phyloP scores from a whole-genome alignment of 2,329 filamentous ascomycete species.

The Pestalotiopsis sp. region DNA sequence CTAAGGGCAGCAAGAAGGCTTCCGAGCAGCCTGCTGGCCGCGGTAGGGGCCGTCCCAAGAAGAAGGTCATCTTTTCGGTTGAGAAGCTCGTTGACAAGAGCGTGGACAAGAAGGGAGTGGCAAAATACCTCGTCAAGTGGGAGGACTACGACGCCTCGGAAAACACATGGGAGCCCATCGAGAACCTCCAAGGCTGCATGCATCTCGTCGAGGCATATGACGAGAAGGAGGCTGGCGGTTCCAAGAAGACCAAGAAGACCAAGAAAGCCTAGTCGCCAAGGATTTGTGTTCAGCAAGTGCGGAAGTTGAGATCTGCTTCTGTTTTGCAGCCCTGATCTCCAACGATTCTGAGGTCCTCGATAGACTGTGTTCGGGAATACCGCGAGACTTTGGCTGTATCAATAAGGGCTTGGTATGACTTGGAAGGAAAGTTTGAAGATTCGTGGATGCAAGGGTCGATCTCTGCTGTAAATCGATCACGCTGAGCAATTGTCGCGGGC shows the following conservation, averaged over 20 bases:
- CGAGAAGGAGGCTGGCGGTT: not conserved
- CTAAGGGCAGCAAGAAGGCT: not conserved
- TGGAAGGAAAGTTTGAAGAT: too few species aligned
- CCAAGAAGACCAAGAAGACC: not conserved
- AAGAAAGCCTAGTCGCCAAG: not conserved
- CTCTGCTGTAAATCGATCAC: too few species aligned
- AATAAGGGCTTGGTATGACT: too few species aligned
- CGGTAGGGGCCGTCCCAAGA: not conserved
- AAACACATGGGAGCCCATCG: slow-evolving; percentile 8
- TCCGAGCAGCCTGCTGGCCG: not conserved
- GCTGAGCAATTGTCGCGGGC: too few species aligned
- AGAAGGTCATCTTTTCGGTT: not conserved
- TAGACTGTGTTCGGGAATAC: too few species aligned
- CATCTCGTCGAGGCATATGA: not conserved
- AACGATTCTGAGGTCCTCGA: too few species aligned
- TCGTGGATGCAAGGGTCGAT: too few species aligned
- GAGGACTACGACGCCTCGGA: not conserved
- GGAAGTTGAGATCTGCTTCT: not conserved
- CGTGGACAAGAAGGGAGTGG: not conserved
- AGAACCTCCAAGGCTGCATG: not conserved
- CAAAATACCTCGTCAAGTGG: slow-evolving; percentile 4
- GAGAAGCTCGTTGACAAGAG: slow-evolving; percentile 6
- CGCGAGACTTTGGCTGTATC: too few species aligned
- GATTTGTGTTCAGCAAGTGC: not conserved
- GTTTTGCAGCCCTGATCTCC: too few species aligned